Percentiles rank a stretch among this genome's conserved stretches.
Evolutionary conservation across 768 basidiomycete species (phyloP).

Genomic region (Russula dissimulans): DNA sequence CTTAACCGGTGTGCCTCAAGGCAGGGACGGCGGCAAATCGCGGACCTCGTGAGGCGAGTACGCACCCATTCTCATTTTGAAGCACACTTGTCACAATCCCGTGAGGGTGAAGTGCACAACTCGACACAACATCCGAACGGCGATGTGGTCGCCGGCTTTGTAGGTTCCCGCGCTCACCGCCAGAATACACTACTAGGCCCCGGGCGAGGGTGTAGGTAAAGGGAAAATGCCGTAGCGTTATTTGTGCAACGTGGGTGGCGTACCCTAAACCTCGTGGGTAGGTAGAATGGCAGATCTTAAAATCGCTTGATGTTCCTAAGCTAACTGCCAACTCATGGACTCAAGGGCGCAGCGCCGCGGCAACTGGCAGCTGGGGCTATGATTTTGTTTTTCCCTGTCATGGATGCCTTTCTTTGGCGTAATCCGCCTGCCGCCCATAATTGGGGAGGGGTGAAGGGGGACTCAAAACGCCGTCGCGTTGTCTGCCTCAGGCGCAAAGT

Average conservation of each 20-base stretch:
- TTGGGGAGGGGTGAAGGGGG: background rate
- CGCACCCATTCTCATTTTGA: too few relatives aligned
- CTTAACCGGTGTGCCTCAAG: slow-evolving; percentile 7
- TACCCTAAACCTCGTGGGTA: background rate
- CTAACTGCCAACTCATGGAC: background rate
- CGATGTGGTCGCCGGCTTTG: background rate
- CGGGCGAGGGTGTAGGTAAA: background rate
- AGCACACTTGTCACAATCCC: too few relatives aligned
- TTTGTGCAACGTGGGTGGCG: background rate
- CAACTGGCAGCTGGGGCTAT: too few relatives aligned
- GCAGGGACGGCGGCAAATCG: background rate
- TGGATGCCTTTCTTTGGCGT: background rate
- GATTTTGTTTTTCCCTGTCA: too few relatives aligned
- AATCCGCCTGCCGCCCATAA: background rate
- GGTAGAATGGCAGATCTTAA: background rate
- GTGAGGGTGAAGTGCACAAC: background rate
- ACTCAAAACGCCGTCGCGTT: background rate
- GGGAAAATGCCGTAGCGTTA: background rate
- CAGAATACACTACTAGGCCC: background rate
- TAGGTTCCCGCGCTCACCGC: background rate
- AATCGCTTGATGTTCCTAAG: background rate
- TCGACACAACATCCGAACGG: background rate
- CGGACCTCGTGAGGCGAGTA: background rate
- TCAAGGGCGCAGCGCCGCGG: too few relatives aligned
- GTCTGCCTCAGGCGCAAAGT: background rate